phyloP scores from a whole-genome alignment of 805 yeast species.

The Candida michaelii region DNA sequence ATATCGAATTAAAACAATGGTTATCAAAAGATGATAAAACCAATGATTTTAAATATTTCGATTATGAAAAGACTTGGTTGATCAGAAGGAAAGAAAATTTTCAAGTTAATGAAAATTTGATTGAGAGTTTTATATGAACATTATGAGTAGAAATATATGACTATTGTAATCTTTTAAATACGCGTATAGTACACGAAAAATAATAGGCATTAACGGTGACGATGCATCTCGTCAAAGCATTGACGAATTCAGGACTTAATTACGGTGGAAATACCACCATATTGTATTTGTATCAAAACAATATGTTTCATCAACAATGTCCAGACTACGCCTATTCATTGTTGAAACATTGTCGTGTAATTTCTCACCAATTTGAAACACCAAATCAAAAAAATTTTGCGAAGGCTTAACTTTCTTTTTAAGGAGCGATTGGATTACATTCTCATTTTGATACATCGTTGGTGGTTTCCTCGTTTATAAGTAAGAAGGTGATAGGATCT shows the following conservation, averaged over 20 bases:
- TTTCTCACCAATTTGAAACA: neutral
- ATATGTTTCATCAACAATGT: conserved; percentile 3
- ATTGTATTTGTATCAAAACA: neutral
- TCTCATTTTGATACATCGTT: neutral
- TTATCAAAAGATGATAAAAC: conserved; percentile 64
- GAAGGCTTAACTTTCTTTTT: conserved; percentile 2
- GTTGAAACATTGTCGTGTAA: conserved; percentile 1
- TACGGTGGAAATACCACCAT: no score
- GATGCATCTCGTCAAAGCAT: no score
- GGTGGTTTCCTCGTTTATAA: no score
- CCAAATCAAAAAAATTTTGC: conserved; percentile 5
- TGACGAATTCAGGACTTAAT: no score
- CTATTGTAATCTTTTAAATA: no score
- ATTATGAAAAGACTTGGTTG: conserved; percentile 64
- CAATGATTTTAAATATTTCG: conserved; percentile 75
- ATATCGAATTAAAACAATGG: conserved; percentile 76
- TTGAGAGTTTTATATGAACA: conserved; percentile 1
- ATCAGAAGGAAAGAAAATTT: conserved; percentile 45
- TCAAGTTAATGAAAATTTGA: neutral
- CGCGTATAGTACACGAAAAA: no score
- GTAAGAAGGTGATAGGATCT: no score
- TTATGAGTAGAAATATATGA: no score
- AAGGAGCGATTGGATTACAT: neutral
- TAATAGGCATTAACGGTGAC: no score
- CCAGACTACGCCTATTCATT: neutral